Base-by-base conservation (phyloP, 768 basidiomycete genomes). In the Mycena maculata region DNA sequence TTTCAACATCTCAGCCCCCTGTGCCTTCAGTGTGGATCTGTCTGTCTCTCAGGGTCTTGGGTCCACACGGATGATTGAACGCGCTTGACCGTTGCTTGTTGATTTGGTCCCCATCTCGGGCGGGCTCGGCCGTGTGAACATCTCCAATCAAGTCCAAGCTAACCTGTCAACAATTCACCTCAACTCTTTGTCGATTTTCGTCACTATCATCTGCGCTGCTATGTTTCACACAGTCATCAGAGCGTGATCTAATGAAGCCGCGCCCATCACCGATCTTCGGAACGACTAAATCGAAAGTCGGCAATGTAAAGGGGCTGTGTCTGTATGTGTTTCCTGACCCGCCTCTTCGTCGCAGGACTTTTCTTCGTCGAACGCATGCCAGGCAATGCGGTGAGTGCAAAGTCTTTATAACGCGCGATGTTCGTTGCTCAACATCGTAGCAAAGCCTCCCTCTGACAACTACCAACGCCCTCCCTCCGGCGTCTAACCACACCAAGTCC, bases 361-460 rank as follows among this genome's bases (percentile, higher is more conserved):
- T 61, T 67, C 55, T 48, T 39, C 27, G 47, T 58, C 60, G 55
- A 68, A 63, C 31, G n/a, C n/a, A 68, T 63, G 60, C 49, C 52
- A 30, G n/a, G 61, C 44, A 68, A 68, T 47, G 67, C 67, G 52
- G 67, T 68, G 67, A 63, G 61, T 42, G 31, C 39, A 44, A 31
- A 59, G 44, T 68, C 50, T 61, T 68, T 68, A 68, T 63, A 63
- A 58, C 22, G 59, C 61, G 61, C 50, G 30, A 4, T 16, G 22
- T 44, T 47, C 50, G 23, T 31, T 58, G 61, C 56, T 68, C 33
- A 63, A 59, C 56, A 60, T 68, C 61, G 67, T 60, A 59, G 57
- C 61, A 63, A 68, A 58, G 57, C 50, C 36, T 54, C 67, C 49
- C 57, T 36, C 27, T 31, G 57, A 22, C 65, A 25, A 6, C 54